Evolutionary conservation across 805 yeast genomes (phyloP), one percentile per base, ranked within the genome.

Genomic region (Saccharomycopsis selenospora): DNA sequence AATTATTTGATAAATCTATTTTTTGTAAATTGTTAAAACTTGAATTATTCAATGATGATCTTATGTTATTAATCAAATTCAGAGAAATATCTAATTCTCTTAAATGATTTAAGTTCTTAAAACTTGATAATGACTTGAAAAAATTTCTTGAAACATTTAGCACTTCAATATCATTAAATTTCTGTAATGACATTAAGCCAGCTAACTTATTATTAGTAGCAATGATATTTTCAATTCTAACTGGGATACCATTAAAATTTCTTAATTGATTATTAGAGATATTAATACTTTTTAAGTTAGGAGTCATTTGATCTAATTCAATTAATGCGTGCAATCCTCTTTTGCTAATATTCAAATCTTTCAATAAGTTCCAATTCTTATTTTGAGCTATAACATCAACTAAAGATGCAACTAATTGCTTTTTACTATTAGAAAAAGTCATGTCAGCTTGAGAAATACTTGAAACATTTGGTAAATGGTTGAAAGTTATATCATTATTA

Each of bases 351-450:
- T 63, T 57, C 20, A 75, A 62, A 2, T 57, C 59, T 1, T 51
- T 55, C 2, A 75, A 59, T 6, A 57, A 54, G 40, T 69, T 69
- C 80, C 80, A 76, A 29, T 65, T 57, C 4, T 59, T 54, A 20
- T 62, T 59, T 5, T 66, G 61, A 5, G 63, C 49, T 5, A 72
- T 53, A 2, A 58, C 60, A 41, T 68, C 73, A 0, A 75, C 72
- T 3, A 75, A 61, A 1, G 68, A 62, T 1, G 73, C 60, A 3
- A 75, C 70, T 43, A 76, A 53, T 4, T 59, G 61, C 45, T 61
- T 69, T 50, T 66, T 68, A 0, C 72, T 68, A 49, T 70, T 70
- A 1, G 76, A 66, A 53, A 75, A 76, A 0, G 77, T 68, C 4
- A 71, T 47, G 36, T 74, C 73, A 10, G 73, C 46, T 25, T 70